Evolutionary conservation across 2,329 filamentous ascomycete species (phyloP).

Genomic region (Bipolaris oryzae): DNA sequence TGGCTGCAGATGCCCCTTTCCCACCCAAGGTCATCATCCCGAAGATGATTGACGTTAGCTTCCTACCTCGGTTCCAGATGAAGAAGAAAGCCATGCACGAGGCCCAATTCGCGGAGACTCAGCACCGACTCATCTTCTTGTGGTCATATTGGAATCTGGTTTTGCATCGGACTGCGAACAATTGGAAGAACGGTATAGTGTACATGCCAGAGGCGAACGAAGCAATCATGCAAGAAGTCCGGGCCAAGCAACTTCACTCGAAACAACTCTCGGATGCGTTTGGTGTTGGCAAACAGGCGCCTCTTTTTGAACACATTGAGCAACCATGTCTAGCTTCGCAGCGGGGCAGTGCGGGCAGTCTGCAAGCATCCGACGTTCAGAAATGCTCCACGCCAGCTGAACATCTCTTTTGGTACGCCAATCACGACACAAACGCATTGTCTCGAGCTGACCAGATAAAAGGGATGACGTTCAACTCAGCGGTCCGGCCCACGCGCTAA

Average conservation of each 20-base stretch:
- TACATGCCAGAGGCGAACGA: constrained; percentile 43
- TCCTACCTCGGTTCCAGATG: constrained; percentile 42
- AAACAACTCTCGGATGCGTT: constrained; percentile 40
- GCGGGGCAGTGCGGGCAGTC: constrained; percentile 16
- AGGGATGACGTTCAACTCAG: constrained; percentile 47
- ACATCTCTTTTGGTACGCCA: constrained; percentile 46
- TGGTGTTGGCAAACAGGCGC: constrained; percentile 39
- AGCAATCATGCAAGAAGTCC: constrained; percentile 45
- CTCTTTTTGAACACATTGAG: constrained; percentile 43
- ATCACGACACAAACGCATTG: constrained; percentile 37
- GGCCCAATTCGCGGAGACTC: constrained; percentile 37
- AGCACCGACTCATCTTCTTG: constrained; percentile 43
- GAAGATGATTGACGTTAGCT: constrained; percentile 44
- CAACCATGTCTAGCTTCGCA: constrained; percentile 40
- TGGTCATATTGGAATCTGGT: constrained; percentile 46
- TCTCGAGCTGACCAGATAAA: constrained; percentile 35
- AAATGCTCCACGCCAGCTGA: constrained; percentile 40
- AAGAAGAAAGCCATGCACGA: constrained; percentile 28
- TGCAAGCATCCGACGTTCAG: constrained; percentile 37
- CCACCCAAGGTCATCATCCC: constrained; percentile 41
- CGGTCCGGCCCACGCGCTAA: constrained; percentile 43
- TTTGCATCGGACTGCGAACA: constrained; percentile 34
- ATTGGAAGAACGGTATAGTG: constrained; percentile 41
- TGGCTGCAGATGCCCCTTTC: constrained; percentile 33
- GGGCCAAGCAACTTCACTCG: constrained; percentile 41